phyloP scores from a whole-genome alignment of 306 rosid genomes.

The Rubus idaeus region DNA sequence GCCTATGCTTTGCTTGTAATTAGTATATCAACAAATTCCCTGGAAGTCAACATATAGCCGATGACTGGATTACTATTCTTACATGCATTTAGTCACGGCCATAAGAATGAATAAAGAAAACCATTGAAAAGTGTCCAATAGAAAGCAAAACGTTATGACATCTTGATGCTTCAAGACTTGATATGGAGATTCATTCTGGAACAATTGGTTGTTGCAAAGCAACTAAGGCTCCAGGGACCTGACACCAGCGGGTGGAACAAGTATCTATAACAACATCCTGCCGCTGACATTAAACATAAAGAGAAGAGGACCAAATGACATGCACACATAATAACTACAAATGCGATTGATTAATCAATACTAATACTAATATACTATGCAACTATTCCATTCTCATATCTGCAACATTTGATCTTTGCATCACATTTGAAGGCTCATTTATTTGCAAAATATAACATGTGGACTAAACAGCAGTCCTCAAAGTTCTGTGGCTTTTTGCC shows the following conservation, averaged over 20 bases:
- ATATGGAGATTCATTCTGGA: not conserved
- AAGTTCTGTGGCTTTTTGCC: no score
- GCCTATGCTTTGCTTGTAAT: not conserved
- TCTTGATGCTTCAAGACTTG: not conserved
- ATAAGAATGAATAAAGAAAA: not conserved
- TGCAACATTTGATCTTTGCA: not conserved
- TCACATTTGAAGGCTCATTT: not conserved
- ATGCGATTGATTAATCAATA: not conserved
- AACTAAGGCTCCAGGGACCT: not conserved
- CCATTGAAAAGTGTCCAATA: not conserved
- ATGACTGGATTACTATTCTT: not conserved
- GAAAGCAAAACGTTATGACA: not conserved
- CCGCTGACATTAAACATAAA: not conserved
- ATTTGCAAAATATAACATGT: not conserved
- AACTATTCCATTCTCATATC: conserved; percentile 2
- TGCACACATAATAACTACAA: not conserved
- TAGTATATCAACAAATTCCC: not conserved
- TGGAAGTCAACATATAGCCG: not conserved
- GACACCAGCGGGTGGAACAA: not conserved
- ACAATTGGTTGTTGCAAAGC: not conserved
- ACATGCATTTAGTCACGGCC: not conserved
- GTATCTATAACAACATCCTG: not conserved
- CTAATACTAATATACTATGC: no score
- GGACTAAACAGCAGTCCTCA: not conserved
- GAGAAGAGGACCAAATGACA: not conserved